Conservation (phyloP, 495 filamentous ascomycete genomes). For the Eremomyces bilateralis region DNA sequence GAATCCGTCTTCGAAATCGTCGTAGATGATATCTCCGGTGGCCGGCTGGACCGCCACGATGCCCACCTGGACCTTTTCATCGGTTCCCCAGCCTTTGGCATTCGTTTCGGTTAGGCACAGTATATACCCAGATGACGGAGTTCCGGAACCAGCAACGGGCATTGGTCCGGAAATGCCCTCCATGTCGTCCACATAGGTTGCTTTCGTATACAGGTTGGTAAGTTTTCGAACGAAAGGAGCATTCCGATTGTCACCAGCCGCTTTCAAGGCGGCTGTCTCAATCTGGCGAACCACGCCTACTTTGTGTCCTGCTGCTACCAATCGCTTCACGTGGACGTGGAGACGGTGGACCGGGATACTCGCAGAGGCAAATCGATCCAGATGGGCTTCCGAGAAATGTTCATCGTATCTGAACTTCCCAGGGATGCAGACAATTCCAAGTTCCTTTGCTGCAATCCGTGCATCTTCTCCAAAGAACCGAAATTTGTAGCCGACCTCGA, state of each 20-base stretch:
- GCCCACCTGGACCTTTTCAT: constrained; percentile 84
- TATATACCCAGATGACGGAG: constrained; percentile 68
- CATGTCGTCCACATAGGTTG: constrained; percentile 88
- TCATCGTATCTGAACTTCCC: constrained; percentile 92
- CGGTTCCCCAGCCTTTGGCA: constrained; percentile 65
- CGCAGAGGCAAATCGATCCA: constrained; percentile 83
- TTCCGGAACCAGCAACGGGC: constrained; percentile 25
- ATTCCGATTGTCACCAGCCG: constrained; percentile 86
- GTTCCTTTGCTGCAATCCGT: constrained; percentile 65
- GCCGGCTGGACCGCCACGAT: constrained; percentile 89
- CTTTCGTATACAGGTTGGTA: constrained; percentile 95
- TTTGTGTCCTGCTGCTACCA: constrained; percentile 83
- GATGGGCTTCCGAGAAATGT: constrained; percentile 82
- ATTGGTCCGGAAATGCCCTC: constrained; percentile 44
- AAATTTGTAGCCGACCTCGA: constrained; percentile 97
- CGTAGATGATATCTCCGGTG: constrained; percentile 90
- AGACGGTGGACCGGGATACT: constrained; percentile 86
- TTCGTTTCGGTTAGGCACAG: constrained; percentile 82
- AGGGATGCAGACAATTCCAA: constrained; percentile 92
- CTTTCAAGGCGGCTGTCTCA: constrained; percentile 97
- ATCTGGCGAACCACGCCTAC: constrained; percentile 89
- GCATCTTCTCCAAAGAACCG: constrained; percentile 97
- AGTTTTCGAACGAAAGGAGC: constrained; percentile 80
- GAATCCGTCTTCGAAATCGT: constrained; percentile 93
- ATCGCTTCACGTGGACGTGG: constrained; percentile 83